Base-by-base conservation (phyloP, 2,329 filamentous ascomycete species). In the Rhynchosporium agropyri region DNA sequence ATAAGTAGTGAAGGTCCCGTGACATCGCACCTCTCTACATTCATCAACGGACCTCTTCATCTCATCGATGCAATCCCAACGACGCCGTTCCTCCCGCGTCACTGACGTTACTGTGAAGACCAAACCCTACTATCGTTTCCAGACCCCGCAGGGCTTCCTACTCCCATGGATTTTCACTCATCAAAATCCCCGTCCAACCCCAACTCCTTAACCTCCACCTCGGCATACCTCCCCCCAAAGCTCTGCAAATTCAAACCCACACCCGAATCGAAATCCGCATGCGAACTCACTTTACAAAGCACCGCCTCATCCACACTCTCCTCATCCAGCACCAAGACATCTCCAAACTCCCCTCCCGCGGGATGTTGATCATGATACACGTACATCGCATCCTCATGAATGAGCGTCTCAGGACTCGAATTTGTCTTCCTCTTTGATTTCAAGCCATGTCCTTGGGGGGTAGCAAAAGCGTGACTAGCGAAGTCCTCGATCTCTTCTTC, bases 131-230 rank as follows among this genome's bases (percentile, higher is more conserved):
- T 13, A 28, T 40, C 49, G 33, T 36, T 10, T 36, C 26, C 15
- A 40, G 20, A 20, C 20, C 20, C 20, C 20, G 20, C 33, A 36
- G 36, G 33, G 33, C 40, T 20, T 9, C 29, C 33, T 7, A 10
- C 9, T 40, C 4, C 5, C 49, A 20, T 20, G 20, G 20, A 20
- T 3, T 40, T 4, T 54, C 50, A 54, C 33, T 54, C 58, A 26
- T 64, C 62, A 20, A 57, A 38, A 33, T 54, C 42, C 38, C 20
- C 20, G 1, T 20, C 20, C 20, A 20, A 1, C 20, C 54, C 62
- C 45, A 48, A 20, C 62, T 63, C 62, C n/a, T 29, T 46, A 10
- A 63, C 51, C 38, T 63, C 56, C 12, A 60, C 62, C 36, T 51
- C 57, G 3, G 40, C 45, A 60, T 55, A 51, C 15, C 26, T 36